These are phyloP conservation scores for Scheffersomyces parashehatae DNA, from an alignment of 1,139 yeast species.

Conservation along the genomic window DNA sequence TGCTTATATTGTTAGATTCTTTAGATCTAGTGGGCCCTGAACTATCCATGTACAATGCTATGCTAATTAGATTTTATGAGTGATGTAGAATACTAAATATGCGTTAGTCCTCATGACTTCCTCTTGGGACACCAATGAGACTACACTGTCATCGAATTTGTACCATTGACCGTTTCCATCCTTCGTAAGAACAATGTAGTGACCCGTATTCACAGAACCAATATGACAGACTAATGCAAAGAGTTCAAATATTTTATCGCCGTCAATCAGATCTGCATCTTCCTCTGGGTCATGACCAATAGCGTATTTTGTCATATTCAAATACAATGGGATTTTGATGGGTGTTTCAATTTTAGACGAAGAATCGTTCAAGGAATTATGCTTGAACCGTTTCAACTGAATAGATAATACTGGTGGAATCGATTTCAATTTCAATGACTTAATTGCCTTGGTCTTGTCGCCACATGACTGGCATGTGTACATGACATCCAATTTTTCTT, in stretches of 20 bases:
- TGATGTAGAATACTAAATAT: slow-evolving; percentile 75
- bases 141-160: slow-evolving; percentile 85
- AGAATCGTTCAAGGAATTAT: slow-evolving; percentile 51
- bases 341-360: slow-evolving; percentile 77
- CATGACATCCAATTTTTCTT: slow-evolving; percentile 73
- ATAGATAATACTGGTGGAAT: slow-evolving; percentile 79
- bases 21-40: too few relatives aligned
- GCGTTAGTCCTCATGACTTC: slow-evolving; percentile 73
- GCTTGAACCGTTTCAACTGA: slow-evolving; percentile 88
- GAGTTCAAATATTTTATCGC: slow-evolving; percentile 62
- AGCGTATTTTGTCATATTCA: slow-evolving; percentile 68
- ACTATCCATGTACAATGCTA: background rate
- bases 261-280: slow-evolving; percentile 16
- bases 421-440: slow-evolving; percentile 65
- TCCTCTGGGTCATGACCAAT: slow-evolving; percentile 27
- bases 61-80: slow-evolving; percentile 38
- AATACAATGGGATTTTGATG: slow-evolving; percentile 68
- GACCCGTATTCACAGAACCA: slow-evolving; percentile 94
- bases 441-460: slow-evolving; percentile 61
- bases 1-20: too few relatives aligned
- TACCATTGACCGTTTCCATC: slow-evolving; percentile 78
- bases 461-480: slow-evolving; percentile 72
- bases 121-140: slow-evolving; percentile 63
- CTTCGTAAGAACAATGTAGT: slow-evolving; percentile 80
- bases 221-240: slow-evolving; percentile 86